Evolutionary conservation across 371 early-diverging fungal species (phyloP).

Genomic region (Saksenaea vasiformis): DNA sequence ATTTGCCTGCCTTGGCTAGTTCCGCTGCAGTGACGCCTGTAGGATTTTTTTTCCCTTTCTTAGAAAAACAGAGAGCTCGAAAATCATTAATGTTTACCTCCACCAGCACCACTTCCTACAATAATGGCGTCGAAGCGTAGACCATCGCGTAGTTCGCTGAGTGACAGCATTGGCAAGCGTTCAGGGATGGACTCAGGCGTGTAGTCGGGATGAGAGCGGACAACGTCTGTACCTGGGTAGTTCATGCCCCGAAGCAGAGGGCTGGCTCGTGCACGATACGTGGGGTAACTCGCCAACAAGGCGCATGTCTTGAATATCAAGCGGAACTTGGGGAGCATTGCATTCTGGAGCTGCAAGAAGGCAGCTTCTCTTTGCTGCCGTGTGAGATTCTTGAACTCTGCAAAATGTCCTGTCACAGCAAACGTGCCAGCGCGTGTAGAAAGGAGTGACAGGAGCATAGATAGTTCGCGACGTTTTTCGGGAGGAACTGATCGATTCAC

Average conservation of each 20-base stretch:
- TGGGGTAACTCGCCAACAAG: constrained; percentile 23
- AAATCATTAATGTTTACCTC: constrained; percentile 38
- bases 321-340: constrained; percentile 52
- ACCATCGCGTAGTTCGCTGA: constrained; percentile 23
- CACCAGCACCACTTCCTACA: constrained; percentile 79
- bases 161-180: constrained; percentile 21
- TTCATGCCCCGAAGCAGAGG: constrained; percentile 37
- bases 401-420: constrained; percentile 55
- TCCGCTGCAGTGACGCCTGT: constrained; percentile 67
- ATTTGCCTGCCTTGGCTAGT: constrained; percentile 69
- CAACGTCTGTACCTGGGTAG: constrained; percentile 33
- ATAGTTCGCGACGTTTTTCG: constrained; percentile 37
- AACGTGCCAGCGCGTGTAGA: constrained; percentile 54
- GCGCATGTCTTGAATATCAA: constrained; percentile 36
- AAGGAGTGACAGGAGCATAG: constrained; percentile 27
- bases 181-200: constrained; percentile 22
- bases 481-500: constrained; percentile 35
- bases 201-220: constrained; percentile 11
- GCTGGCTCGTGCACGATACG: constrained; percentile 18
- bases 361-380: constrained; percentile 51
- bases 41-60: neutral
- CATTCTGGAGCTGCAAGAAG: constrained; percentile 47
- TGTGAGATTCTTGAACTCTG: constrained; percentile 49
- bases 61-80: neutral
- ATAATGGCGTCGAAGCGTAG: constrained; percentile 67